Evolutionary conservation across 2,329 filamentous ascomycete species (phyloP), one percentile per base, ranked within the genome.

Genomic region (Colletotrichum sp.): DNA sequence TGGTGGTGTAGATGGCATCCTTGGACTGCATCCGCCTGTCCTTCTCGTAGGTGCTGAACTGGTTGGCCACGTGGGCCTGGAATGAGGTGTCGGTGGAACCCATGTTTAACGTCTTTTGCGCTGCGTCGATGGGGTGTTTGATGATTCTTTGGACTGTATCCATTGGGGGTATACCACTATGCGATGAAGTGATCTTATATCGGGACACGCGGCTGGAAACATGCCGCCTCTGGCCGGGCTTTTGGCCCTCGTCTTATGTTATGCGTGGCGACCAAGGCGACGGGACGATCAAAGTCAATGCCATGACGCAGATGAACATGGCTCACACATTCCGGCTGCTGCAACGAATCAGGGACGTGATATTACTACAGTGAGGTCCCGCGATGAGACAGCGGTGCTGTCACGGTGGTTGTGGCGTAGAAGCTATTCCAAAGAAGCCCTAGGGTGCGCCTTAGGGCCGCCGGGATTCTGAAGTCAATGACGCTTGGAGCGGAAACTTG

Each of bases 1-100:
- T 88, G 59, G 90, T 89, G 34, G 88, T 86, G 82, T 93, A 93
- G 16, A 90, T 75, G 16, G 82, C 80, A 25, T 88, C 83, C 55
- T 84, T 83, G 8, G 86, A 87, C 0, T 82, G 77, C 11, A 81
- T 80, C 49, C 83, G 79, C 30, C 87, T 83, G 76, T 88, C 87
- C 67, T 85, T 80, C 69, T 87, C 84, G 71, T 84, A 87, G 3
- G 82, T 82, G 9, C 81, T 80, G 81, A 84, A 84, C 76, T 83
- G 86, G 69, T 80, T 82, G 64, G 82, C 82, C 78, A 80, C 83
- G 71, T 84, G 85, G 67, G 83, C 82, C 52, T 82, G 70, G 78
- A 86, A 87, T 19, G 84, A 86, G 36, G 80, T 83, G 30, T 85
- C 79, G 80, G 80, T 80, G 76, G 83, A 77, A 49, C 49, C 49